Evolutionary conservation across 2,329 filamentous ascomycete genomes (phyloP).

Genomic region (Fusarium longipes): DNA sequence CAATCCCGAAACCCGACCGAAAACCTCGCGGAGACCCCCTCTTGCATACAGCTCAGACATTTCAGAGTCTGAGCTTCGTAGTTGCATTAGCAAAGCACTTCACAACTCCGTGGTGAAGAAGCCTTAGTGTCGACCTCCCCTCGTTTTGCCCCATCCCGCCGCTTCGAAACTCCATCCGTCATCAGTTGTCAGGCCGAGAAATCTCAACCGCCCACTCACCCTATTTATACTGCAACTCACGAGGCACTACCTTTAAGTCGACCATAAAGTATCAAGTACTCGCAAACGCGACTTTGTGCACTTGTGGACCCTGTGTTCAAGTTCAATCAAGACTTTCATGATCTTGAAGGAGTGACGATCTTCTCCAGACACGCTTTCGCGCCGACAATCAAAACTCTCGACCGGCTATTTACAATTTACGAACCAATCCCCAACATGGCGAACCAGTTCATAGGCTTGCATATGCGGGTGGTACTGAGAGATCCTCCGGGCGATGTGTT

Average conservation of each 20-base stretch:
- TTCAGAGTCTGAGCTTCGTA: constrained; percentile 6
- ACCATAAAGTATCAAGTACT: background rate
- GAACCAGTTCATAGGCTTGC: constrained; percentile 78
- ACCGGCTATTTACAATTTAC: background rate
- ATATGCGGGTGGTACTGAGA: constrained; percentile 78
- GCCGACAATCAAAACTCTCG: constrained; percentile 9
- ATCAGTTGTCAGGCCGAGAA: constrained; percentile 18
- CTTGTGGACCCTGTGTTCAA: constrained; percentile 9
- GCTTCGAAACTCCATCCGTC: constrained; percentile 27
- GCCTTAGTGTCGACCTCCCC: constrained; percentile 23
- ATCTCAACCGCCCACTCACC: constrained; percentile 19
- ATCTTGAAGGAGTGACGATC: constrained; percentile 32
- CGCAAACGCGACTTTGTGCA: constrained; percentile 2
- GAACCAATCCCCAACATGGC: constrained; percentile 54
- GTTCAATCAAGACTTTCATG: constrained; percentile 35
- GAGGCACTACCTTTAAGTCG: background rate
- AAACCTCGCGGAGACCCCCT: constrained; percentile 1
- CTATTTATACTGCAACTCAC: background rate
- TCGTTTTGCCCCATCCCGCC: constrained; percentile 35
- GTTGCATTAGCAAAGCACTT: background rate
- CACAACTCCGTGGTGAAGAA: constrained; percentile 11
- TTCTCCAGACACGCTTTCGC: constrained; percentile 24
- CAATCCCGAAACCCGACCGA: constrained; percentile 27
- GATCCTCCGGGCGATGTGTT: constrained; percentile 72
- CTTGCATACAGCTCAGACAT: background rate